Evolutionary conservation across 495 filamentous ascomycete genomes (phyloP).

Genomic region (Aspergillus bertholletiae): DNA sequence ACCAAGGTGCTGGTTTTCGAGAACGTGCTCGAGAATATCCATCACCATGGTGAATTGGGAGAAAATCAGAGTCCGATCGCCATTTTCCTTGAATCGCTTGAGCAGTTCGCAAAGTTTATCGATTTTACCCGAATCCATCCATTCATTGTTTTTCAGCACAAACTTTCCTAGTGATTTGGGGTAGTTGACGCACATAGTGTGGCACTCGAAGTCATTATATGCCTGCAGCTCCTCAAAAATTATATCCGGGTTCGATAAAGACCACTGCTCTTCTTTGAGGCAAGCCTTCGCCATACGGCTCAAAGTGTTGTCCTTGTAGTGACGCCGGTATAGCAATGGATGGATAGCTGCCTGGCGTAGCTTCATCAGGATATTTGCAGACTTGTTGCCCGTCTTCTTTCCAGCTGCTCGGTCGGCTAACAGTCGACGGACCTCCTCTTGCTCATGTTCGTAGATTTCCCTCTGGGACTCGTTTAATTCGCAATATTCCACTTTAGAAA

Average conservation of each 20-base stretch:
- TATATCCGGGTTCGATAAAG: slow-evolving; percentile 56
- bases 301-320: slow-evolving; percentile 71
- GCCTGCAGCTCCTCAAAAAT: slow-evolving; percentile 69
- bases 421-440: slow-evolving; percentile 50
- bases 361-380: slow-evolving; percentile 79
- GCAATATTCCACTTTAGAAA: slow-evolving; percentile 71
- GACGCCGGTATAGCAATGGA: slow-evolving; percentile 76
- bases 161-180: slow-evolving; percentile 65
- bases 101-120: slow-evolving; percentile 71
- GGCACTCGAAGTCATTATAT: slow-evolving; percentile 79
- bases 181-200: slow-evolving; percentile 71
- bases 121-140: slow-evolving; percentile 94
- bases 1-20: slow-evolving; percentile 66
- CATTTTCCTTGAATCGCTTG: slow-evolving; percentile 67
- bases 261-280: slow-evolving; percentile 60
- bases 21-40: slow-evolving; percentile 79
- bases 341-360: slow-evolving; percentile 92
- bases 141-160: slow-evolving; percentile 68
- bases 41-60: slow-evolving; percentile 89
- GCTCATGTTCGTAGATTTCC: slow-evolving; percentile 64
- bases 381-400: slow-evolving; percentile 52
- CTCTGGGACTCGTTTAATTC: slow-evolving; percentile 66
- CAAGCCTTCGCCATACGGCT: slow-evolving; percentile 74
- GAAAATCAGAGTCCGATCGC: slow-evolving; percentile 85
- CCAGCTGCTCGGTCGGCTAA: slow-evolving; percentile 56